Evolutionary conservation across 1,284 basidiomycete genomes (phyloP).

Genomic region (Austropuccinia psidii): DNA sequence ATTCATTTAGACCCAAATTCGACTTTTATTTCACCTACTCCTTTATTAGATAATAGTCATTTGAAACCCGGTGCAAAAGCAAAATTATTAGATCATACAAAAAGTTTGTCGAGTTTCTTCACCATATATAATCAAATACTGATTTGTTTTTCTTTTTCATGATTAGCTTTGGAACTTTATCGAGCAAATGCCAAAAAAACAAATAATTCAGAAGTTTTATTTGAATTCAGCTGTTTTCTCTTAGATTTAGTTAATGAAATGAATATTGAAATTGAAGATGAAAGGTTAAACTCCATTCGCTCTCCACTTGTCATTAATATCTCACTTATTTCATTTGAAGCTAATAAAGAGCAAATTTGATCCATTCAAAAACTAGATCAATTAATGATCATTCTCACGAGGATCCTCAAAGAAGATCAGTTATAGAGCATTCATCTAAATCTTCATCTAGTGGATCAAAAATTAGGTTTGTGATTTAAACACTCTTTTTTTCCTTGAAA

Average conservation of each 20-base stretch:
- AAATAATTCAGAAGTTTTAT: conserved; percentile 93
- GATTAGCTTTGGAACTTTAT: conserved; percentile 73
- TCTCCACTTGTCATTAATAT: conserved; percentile 24
- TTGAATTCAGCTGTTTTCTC: conserved; percentile 98
- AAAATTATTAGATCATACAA: conserved; percentile 82
- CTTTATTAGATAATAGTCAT: conserved; percentile 80
- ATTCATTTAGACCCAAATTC: not conserved
- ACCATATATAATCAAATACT: not conserved
- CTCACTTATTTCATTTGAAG: conserved; percentile 21
- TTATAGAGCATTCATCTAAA: conserved; percentile 39
- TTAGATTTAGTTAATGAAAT: conserved; percentile 63
- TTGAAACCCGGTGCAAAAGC: conserved; percentile 86
- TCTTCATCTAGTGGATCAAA: conserved; percentile 46
- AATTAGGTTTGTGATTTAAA: conserved; percentile 13
- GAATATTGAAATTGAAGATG: conserved; percentile 39
- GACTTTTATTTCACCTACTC: conserved; percentile 33
- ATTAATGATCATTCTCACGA: conserved; percentile 24
- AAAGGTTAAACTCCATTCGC: conserved; percentile 33
- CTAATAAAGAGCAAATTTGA: not conserved
- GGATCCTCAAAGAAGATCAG: conserved; percentile 34
- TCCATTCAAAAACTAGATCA: not conserved
- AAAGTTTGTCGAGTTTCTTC: conserved; percentile 50
- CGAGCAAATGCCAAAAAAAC: conserved; percentile 97
- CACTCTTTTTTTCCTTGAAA: conserved; percentile 38
- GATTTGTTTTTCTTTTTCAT: not conserved